Evolutionary conservation across 805 yeast species (phyloP), one percentile per base, ranked within the genome.

Genomic region (Metschnikowia chrysomelidarum): DNA sequence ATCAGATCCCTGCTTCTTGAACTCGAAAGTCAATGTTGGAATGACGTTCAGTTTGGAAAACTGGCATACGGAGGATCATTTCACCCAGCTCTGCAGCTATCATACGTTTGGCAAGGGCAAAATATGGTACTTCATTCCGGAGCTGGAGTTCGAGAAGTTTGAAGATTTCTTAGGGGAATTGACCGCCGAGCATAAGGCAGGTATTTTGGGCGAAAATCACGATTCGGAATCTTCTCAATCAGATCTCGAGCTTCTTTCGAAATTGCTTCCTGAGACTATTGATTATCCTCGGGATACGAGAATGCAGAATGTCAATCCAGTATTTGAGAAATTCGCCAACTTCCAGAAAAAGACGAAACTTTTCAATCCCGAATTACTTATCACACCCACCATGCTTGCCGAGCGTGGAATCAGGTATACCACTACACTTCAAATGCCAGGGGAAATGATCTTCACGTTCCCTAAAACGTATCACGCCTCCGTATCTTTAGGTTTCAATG

Each of bases 101-200:
- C 75, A 70, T 29, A 78, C 76, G 43, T 45, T 65, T 31, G 89
- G 88, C 2, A 73, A 73, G 5, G 49, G 64, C 10, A 75, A 71
- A 49, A 49, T 73, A 13, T 79, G 87, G 85, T 80, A 76, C 42
- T 69, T 79, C 36, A 67, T 82, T n/a, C 73, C 82, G 0, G 81
- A 80, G 11, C 61, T 64, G 47, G 76, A 75, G 33, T 69, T 69
- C 34, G 67, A 56, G 2, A 71, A 69, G 37, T 80, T 73, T 50
- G 86, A 82, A 49, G n/a, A n/a, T n/a, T n/a, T n/a, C n/a, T n/a
- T n/a, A n/a, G n/a, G n/a, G n/a, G 32, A 40, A 2, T 51, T 75
- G 11, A 26, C 71, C 2, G 32, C 36, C 13, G 57, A 57, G 24
- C 33, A 52, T 1, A 49, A 51, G 17, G 19, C 32, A 15, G 17